phyloP scores from a whole-genome alignment of 23 red algal genomes.

The Agarophyton chilense region DNA sequence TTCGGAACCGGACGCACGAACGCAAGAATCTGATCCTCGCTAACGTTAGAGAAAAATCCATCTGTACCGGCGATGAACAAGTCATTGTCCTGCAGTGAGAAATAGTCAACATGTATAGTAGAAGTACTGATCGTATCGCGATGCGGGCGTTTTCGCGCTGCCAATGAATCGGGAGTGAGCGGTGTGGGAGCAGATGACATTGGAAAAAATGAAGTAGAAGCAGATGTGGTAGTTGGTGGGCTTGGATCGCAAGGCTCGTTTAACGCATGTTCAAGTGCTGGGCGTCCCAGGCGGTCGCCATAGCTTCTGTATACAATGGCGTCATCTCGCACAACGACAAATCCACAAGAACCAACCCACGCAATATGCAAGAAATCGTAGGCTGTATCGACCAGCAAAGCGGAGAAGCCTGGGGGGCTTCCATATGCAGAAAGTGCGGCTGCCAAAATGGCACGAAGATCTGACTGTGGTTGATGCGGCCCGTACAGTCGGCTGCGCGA shows the following conservation, averaged over 20 bases:
- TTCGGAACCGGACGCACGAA: conserved; percentile 70
- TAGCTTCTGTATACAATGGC: conserved; percentile 49
- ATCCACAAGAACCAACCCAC: conserved; percentile 61
- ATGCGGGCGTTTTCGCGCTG: conserved; percentile 2
- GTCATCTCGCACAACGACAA: conserved; percentile 51
- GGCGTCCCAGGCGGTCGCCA: not conserved
- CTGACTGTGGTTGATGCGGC: not conserved
- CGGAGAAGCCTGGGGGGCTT: conserved; percentile 37
- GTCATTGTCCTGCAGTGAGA: conserved; percentile 62
- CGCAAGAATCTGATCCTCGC: conserved; percentile 81
- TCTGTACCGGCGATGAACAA: conserved; percentile 71
- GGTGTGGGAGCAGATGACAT: too few relatives aligned
- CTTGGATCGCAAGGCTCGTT: not conserved
- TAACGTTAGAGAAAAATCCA: conserved; percentile 80
- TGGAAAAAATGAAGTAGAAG: too few relatives aligned
- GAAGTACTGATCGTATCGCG: not conserved
- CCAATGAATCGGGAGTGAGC: not conserved
- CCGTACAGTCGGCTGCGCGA: conserved; percentile 1
- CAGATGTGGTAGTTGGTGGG: not conserved
- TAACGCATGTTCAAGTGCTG: conserved; percentile 30
- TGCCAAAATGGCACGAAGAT: conserved; percentile 7
- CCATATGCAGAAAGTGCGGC: conserved; percentile 10
- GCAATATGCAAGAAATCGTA: conserved; percentile 43
- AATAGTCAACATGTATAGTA: conserved; percentile 35
- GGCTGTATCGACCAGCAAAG: conserved; percentile 19